phyloP scores from a whole-genome alignment of 371 early-diverging fungal species.

The Massospora cicadina region DNA sequence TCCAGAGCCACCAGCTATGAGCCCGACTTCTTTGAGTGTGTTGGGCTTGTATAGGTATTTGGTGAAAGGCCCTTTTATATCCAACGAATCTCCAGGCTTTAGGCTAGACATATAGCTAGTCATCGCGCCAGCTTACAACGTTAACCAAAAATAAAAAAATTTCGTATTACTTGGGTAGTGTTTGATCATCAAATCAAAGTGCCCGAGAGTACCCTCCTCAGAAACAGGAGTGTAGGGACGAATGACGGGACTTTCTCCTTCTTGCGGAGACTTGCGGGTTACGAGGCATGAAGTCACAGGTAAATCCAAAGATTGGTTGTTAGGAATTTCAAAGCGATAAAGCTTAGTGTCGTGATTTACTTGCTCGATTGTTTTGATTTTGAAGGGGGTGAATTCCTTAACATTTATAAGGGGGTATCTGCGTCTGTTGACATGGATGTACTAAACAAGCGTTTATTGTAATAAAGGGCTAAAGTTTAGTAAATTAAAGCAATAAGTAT shows the following conservation, averaged over 20 bases:
- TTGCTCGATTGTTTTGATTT: slow-evolving; percentile 33
- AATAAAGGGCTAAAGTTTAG: too few species aligned
- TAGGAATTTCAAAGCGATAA: slow-evolving; percentile 65
- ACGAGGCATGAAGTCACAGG: slow-evolving; percentile 67
- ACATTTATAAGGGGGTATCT: slow-evolving; percentile 25
- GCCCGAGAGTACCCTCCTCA: slow-evolving; percentile 40
- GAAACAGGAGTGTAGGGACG: slow-evolving; percentile 87
- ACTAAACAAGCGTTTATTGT: too few species aligned
- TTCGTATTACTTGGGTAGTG: slow-evolving; percentile 32
- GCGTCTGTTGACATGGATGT: too few species aligned
- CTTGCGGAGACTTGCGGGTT: slow-evolving; percentile 41
- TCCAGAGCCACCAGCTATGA: slow-evolving; percentile 87
- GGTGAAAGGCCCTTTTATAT: slow-evolving; percentile 79
- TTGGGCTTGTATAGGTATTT: slow-evolving; percentile 66
- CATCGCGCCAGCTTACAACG: slow-evolving; percentile 5
- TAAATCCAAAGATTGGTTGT: slow-evolving; percentile 40
- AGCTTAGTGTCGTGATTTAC: slow-evolving; percentile 60
- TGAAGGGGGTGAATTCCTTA: slow-evolving; percentile 47
- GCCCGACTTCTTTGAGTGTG: slow-evolving; percentile 55
- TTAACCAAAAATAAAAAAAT: slow-evolving; percentile 10
- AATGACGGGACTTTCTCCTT: slow-evolving; percentile 44
- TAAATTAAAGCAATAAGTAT: too few species aligned
- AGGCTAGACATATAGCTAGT: slow-evolving; percentile 43
- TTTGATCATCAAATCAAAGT: slow-evolving; percentile 82
- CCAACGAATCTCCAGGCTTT: slow-evolving; percentile 64